Percentiles rank a stretch among this genome's conserved stretches.
These are phyloP conservation scores for Cutaneotrichosporon sp. DNA, from an alignment of 1,284 basidiomycete genomes.

Conservation along the genomic window DNA sequence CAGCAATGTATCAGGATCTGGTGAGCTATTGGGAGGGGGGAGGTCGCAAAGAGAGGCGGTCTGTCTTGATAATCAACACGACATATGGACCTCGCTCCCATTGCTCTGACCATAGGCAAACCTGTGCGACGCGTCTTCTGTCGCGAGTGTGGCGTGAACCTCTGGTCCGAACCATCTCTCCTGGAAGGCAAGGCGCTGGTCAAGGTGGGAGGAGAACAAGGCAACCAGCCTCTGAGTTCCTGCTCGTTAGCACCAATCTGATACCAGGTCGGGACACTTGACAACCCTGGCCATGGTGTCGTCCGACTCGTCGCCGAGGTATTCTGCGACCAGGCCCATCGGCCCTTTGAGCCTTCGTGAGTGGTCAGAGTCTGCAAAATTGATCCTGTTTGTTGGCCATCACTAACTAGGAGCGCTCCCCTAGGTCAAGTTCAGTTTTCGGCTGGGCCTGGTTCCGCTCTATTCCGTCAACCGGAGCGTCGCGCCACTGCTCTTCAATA, in stretches of 20 bases:
- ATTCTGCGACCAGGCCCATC: conserved; percentile 9
- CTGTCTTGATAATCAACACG: too few species aligned
- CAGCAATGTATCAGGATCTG: conserved; percentile 3
- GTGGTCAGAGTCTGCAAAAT: not conserved
- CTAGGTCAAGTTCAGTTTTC: not conserved
- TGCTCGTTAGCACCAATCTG: too few species aligned
- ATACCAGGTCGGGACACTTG: conserved; percentile 5
- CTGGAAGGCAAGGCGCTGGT: conserved; percentile 10
- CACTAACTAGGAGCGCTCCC: too few species aligned
- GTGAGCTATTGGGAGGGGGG: too few species aligned
- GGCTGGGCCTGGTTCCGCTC: not conserved
- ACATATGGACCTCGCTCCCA: not conserved
- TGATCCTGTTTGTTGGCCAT: too few species aligned
- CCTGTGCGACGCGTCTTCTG: conserved; percentile 26
- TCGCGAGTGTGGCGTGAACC: conserved; percentile 22
- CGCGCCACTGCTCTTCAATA: not conserved
- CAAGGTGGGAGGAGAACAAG: too few species aligned
- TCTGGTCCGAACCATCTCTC: conserved; percentile 11
- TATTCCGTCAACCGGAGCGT: not conserved
- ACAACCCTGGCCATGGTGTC: conserved; percentile 1
- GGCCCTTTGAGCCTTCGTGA: not conserved
- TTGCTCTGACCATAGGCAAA: conserved; percentile 14
- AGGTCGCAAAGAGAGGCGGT: too few species aligned
- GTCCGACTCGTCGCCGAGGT: conserved; percentile 15
- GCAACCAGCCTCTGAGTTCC: not conserved